These are phyloP conservation scores for Massariosphaeria phaeospora DNA, from an alignment of 495 filamentous ascomycete species.

Conservation along the genomic window DNA sequence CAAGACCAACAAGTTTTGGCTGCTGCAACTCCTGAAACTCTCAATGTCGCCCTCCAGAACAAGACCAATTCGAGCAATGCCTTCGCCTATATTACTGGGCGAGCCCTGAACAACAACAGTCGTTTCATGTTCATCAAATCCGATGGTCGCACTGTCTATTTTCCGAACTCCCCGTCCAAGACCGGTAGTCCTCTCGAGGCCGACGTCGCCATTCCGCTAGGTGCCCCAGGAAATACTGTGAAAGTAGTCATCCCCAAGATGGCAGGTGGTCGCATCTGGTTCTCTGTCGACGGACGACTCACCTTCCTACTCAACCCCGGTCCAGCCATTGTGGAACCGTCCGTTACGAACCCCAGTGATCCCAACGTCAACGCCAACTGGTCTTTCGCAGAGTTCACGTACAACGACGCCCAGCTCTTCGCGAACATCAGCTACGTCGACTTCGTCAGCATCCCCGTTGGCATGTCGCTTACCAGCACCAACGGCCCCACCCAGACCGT, in stretches of 20 bases:
- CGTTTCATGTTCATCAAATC: constrained; percentile 57
- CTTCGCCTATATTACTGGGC: constrained; percentile 68
- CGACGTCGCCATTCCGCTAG: constrained; percentile 60
- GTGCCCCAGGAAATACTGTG: constrained; percentile 53
- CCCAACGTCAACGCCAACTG: constrained; percentile 60
- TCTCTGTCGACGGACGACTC: constrained; percentile 55
- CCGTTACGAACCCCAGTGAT: constrained; percentile 60
- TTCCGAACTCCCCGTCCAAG: constrained; percentile 48
- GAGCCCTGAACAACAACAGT: constrained; percentile 57
- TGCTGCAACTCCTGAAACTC: constrained; percentile 33
- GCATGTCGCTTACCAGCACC: constrained; percentile 54
- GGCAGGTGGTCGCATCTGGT: constrained; percentile 67
- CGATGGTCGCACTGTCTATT: constrained; percentile 55
- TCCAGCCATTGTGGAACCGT: constrained; percentile 66
- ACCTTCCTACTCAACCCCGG: constrained; percentile 68
- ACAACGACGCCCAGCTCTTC: constrained; percentile 61
- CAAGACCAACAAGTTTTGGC: constrained; percentile 17
- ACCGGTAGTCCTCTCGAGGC: constrained; percentile 45
- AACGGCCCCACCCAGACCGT: constrained; percentile 53
- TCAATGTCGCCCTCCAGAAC: constrained; percentile 60
- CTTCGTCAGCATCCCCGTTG: constrained; percentile 63
- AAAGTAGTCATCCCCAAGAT: constrained; percentile 62
- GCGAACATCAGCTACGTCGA: constrained; percentile 74
- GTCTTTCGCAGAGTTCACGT: constrained; percentile 73
- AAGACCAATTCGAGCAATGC: constrained; percentile 55